Evolutionary conservation across 192 early-diverging fungal genomes (phyloP).

Genomic region (Backusella sp.): DNA sequence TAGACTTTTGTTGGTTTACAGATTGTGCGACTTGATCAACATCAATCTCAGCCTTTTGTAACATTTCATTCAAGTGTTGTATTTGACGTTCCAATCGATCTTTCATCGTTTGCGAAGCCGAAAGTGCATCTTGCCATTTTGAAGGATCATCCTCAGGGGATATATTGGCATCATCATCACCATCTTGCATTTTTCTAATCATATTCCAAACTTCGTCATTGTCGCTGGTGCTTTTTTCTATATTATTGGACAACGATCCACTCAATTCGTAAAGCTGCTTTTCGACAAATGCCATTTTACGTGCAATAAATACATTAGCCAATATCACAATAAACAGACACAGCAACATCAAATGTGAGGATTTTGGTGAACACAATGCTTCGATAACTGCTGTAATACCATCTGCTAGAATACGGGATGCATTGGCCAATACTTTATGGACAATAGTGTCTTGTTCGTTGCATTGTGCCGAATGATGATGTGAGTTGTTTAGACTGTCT

Average conservation of each 20-base stretch:
- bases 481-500: neutral
- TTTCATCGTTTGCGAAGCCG: neutral
- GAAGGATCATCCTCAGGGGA: neutral
- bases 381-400: neutral
- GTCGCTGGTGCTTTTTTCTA: neutral
- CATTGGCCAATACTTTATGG: neutral
- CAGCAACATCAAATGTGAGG: neutral
- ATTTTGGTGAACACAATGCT: neutral
- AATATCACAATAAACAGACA: slow-evolving; percentile 5
- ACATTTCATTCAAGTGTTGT: neutral
- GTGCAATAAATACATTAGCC: slow-evolving; percentile 12
- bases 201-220: slow-evolving; percentile 12
- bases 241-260: neutral
- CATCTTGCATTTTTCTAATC: neutral
- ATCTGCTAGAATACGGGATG: neutral
- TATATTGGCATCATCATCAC: neutral
- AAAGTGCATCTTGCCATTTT: neutral
- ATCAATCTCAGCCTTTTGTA: slow-evolving; percentile 4
- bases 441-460: neutral
- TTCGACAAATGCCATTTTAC: slow-evolving; percentile 7
- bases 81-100: slow-evolving; percentile 11
- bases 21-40: slow-evolving; percentile 12
- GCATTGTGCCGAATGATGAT: neutral
- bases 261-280: neutral
- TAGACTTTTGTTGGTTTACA: slow-evolving; percentile 2